Percentiles rank a stretch among this genome's conserved stretches.
phyloP scores from a whole-genome alignment of 495 filamentous ascomycete species.

The Xylaria curta region DNA sequence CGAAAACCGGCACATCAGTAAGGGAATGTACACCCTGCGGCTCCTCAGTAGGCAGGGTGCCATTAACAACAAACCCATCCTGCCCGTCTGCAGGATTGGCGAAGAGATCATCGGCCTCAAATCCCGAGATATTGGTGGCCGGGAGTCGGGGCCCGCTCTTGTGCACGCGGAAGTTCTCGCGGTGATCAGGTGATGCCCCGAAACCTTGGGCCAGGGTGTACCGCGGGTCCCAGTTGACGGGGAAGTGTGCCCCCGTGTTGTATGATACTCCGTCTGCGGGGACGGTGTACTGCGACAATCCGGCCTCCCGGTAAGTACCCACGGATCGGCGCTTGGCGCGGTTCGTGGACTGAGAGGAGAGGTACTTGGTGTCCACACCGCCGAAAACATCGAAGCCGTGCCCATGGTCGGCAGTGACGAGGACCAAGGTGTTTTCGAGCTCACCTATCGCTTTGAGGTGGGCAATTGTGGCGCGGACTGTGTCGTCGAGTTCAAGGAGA shows the following conservation, averaged over 20 bases:
- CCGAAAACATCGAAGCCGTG: conserved; percentile 73
- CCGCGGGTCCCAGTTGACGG: conserved; percentile 75
- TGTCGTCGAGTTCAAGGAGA: conserved; percentile 77
- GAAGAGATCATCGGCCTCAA: conserved; percentile 53
- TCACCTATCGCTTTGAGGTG: conserved; percentile 62
- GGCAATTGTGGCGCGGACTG: conserved; percentile 68
- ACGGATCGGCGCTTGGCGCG: conserved; percentile 71
- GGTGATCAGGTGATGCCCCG: conserved; percentile 68
- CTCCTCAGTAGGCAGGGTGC: conserved; percentile 64
- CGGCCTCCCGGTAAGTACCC: conserved; percentile 69
- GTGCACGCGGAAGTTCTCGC: conserved; percentile 71
- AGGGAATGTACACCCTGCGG: conserved; percentile 72
- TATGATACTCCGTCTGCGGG: conserved; percentile 54
- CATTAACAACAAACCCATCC: conserved; percentile 71
- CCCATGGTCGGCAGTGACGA: conserved; percentile 79
- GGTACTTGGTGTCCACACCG: conserved; percentile 62
- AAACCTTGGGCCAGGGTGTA: conserved; percentile 73
- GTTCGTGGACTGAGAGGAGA: conserved; percentile 62
- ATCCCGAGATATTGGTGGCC: conserved; percentile 51
- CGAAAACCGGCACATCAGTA: conserved; percentile 78
- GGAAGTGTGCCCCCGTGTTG: conserved; percentile 71
- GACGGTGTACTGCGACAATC: conserved; percentile 71
- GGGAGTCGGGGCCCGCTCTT: conserved; percentile 58
- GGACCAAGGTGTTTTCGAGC: conserved; percentile 69
- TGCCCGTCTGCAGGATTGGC: conserved; percentile 67